Evolutionary conservation across 2,329 filamentous ascomycete genomes (phyloP), one percentile per base, ranked within the genome.

Genomic region (Cyphellophora attinorum): DNA sequence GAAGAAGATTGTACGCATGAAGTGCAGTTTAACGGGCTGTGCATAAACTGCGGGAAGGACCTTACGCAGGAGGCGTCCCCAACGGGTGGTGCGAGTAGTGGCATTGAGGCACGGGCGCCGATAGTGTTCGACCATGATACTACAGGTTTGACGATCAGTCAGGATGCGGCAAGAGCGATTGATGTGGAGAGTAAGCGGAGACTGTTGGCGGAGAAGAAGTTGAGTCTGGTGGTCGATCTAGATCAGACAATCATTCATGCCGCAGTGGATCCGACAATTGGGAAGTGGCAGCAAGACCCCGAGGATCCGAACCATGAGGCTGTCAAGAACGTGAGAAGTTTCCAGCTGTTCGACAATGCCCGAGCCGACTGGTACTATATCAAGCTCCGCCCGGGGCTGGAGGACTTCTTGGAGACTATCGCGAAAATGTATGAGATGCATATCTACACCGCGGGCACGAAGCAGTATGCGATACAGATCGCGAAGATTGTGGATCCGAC

Each of bases 161-260:
- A 78, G 49, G 72, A 73, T 39, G 84, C 93, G 53, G 91, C 91
- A 11, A 75, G 75, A 31, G 78, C 76, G 46, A 80, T 84, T 38
- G 89, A 96, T 59, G 79, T 88, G 54, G 82, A 93, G 49, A 74
- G 85, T 11, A 93, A 95, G 64, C 74, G 78, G 41, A 79, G 89
- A 13, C 68, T 98, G 27, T 67, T 98, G 28, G 71, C 78, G 39
- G 75, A 81, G 42, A 76, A 81, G 48, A 94, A 93, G 62, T 72
- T 98, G 29, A 93, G 84, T 29, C 70, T 98, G 29, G 91, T 98
- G 16, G 91, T 98, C 49, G 91, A 98, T 68, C 69, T 98, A 35
- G 91, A 98, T 56, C 89, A 96, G 65, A 98, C 91, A 38, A 91
- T 98, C 51, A 98, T 98, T 47, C 91, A 98, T 58, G 91, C 91